Conservation (phyloP, 345 rosid species). For the Cardamine chenopodiifolia region DNA sequence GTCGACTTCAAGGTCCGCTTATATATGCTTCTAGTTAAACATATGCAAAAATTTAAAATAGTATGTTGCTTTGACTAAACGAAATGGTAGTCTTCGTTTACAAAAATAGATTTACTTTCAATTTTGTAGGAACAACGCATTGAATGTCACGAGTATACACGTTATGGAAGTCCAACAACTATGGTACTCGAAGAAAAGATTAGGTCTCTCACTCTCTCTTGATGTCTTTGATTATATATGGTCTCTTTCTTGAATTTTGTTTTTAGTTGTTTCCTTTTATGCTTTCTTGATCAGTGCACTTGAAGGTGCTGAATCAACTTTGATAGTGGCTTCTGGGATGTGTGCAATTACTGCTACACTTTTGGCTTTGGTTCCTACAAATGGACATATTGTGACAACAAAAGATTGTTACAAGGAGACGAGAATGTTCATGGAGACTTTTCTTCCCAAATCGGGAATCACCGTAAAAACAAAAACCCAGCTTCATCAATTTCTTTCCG, state of each 20-base stretch:
- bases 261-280: slow-evolving; percentile 8
- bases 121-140: slow-evolving; percentile 66
- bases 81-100: background rate
- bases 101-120: background rate
- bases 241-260: background rate
- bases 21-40: background rate
- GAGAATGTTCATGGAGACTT: slow-evolving; percentile 75
- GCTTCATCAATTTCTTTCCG: background rate
- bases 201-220: slow-evolving; percentile 21
- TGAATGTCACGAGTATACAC: slow-evolving; percentile 73
- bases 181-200: slow-evolving; percentile 59
- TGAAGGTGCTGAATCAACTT: slow-evolving; percentile 91
- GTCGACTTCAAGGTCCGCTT: slow-evolving; percentile 76
- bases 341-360: slow-evolving; percentile 76
- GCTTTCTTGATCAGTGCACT: slow-evolving; percentile 59
- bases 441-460: slow-evolving; percentile 87
- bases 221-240: slow-evolving; percentile 12
- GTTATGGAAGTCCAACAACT: slow-evolving; percentile 93
- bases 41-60: background rate
- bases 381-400: slow-evolving; percentile 86
- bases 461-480: slow-evolving; percentile 37
- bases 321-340: slow-evolving; percentile 92
- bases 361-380: slow-evolving; percentile 83
- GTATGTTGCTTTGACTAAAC: background rate
- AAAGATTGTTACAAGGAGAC: slow-evolving; percentile 85